A percentile compares a stretch with the other conserved stretches of the same genome.
Evolutionary conservation across 2,329 filamentous ascomycete genomes (phyloP).

Genomic region (Zasmidium cellare): DNA sequence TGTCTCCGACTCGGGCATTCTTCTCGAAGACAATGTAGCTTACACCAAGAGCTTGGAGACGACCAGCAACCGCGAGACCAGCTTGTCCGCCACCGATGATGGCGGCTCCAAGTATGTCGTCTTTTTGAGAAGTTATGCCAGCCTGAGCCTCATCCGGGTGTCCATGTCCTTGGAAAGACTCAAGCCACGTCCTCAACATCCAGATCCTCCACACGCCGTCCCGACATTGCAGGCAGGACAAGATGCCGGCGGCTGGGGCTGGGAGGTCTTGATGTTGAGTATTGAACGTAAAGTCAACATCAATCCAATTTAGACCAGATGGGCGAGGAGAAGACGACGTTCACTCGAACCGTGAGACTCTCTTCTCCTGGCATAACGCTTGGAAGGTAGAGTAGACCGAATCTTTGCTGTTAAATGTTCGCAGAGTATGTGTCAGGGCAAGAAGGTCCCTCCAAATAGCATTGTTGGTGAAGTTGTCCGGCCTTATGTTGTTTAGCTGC

Average conservation of each 20-base stretch:
- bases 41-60: slow-evolving; percentile 42
- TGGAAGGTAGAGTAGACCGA: slow-evolving; percentile 43
- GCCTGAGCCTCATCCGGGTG: slow-evolving; percentile 17
- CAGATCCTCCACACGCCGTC: slow-evolving; percentile 42
- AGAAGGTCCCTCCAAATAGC: slow-evolving; percentile 58
- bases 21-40: slow-evolving; percentile 47
- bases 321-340: slow-evolving; percentile 29
- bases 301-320: slow-evolving; percentile 25
- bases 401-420: slow-evolving; percentile 51
- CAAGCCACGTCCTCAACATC: slow-evolving; percentile 39
- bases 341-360: slow-evolving; percentile 30
- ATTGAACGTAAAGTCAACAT: slow-evolving; percentile 33
- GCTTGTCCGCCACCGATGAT: slow-evolving; percentile 49
- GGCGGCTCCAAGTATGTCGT: slow-evolving; percentile 31
- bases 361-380: slow-evolving; percentile 30
- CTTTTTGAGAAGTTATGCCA: neutral
- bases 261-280: slow-evolving; percentile 24
- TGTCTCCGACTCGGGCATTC: slow-evolving; percentile 49
- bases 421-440: slow-evolving; percentile 56
- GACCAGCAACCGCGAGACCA: slow-evolving; percentile 37
- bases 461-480: slow-evolving; percentile 14
- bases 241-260: slow-evolving; percentile 33
- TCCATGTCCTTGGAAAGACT: slow-evolving; percentile 39
- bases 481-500: slow-evolving; percentile 20
- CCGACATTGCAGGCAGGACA: slow-evolving; percentile 34